These are phyloP conservation scores for Mucor racemosus DNA, from an alignment of 371 early-diverging fungal species.

Conservation along the genomic window DNA sequence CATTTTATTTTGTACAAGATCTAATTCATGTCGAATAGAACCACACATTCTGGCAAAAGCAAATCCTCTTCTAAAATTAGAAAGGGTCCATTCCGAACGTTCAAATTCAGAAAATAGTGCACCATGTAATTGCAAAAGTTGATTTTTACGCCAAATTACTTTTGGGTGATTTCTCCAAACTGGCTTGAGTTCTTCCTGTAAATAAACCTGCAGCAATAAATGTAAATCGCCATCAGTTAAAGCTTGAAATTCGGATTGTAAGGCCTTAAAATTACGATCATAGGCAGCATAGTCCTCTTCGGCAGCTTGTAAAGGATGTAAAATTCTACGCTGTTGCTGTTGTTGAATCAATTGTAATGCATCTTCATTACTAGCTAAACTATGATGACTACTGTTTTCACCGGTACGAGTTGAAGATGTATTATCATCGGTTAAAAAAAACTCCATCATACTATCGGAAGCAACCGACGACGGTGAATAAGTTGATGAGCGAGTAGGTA, in stretches of 20 bases:
- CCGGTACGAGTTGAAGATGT: slow-evolving; percentile 10
- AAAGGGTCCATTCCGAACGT: slow-evolving; percentile 24
- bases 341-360: slow-evolving; percentile 6
- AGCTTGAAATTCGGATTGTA: slow-evolving; percentile 37
- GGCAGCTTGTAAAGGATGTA: slow-evolving; percentile 50
- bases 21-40: slow-evolving; percentile 49
- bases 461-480: slow-evolving; percentile 20
- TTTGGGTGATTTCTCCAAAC: slow-evolving; percentile 25
- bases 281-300: slow-evolving; percentile 44
- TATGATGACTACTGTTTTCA: slow-evolving; percentile 19
- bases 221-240: slow-evolving; percentile 33
- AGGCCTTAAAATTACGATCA: slow-evolving; percentile 38
- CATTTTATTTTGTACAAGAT: slow-evolving; percentile 49
- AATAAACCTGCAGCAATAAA: slow-evolving; percentile 11
- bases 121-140: slow-evolving; percentile 26
- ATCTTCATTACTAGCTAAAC: slow-evolving; percentile 17
- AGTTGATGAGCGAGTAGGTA: slow-evolving; percentile 39
- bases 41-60: slow-evolving; percentile 36
- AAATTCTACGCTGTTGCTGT: slow-evolving; percentile 18
- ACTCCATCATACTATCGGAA: slow-evolving; percentile 18
- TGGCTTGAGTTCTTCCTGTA: slow-evolving; percentile 9
- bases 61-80: slow-evolving; percentile 36
- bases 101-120: slow-evolving; percentile 30
- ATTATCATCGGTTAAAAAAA: slow-evolving; percentile 27
- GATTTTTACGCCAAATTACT: slow-evolving; percentile 21